Evolutionary conservation across 2,329 filamentous ascomycete genomes (phyloP), one percentile per base, ranked within the genome.

Genomic region (Furcasterigmium furcatum): DNA sequence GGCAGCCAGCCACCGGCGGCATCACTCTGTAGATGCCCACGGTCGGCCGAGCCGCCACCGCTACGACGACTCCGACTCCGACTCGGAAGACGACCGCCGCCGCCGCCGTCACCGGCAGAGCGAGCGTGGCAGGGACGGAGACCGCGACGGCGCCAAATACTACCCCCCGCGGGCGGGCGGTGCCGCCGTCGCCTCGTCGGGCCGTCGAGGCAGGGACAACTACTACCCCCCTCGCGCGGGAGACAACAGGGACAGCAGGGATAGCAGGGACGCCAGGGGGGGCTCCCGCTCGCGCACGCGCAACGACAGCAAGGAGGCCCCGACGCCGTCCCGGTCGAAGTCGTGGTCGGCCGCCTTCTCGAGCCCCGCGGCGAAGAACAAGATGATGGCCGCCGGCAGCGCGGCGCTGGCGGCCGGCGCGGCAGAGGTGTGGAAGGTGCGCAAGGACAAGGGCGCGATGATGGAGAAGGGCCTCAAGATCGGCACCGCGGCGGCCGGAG

Each of bases 401-500:
- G 48, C 50, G 9, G 50, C 50, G 3, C 41, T 52, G 1, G 48
- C 44, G 3, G 50, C 50, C 4, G 46, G 50, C 4, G 50, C 50
- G 18, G 39, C 46, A 1, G 50, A 52, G 38, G 50, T 46, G 1
- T 52, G 50, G 50, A 25, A 39, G 9, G 45, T 49, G 46, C 38
- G 50, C 36, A 49, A 48, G 18, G 46, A 52, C 9, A 48, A 49
- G 41, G 38, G 41, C 8, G 45, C 44, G 3, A 49, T 49, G 50
- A 34, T 41, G 7, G 45, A 44, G 39, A 52, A 52, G 42, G 48
- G 48, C 4, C 44, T 38, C 12, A 43, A 25, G 35, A 38, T 52
- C 24, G 50, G 48, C 1, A 51, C 50, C 12, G 50, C 50, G 3
- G 50, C 50, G 12, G 50, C 48, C 3, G 50, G 50, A 1, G 50